phyloP scores from a whole-genome alignment of 2,329 filamentous ascomycete species.

The Metarhizium album region DNA sequence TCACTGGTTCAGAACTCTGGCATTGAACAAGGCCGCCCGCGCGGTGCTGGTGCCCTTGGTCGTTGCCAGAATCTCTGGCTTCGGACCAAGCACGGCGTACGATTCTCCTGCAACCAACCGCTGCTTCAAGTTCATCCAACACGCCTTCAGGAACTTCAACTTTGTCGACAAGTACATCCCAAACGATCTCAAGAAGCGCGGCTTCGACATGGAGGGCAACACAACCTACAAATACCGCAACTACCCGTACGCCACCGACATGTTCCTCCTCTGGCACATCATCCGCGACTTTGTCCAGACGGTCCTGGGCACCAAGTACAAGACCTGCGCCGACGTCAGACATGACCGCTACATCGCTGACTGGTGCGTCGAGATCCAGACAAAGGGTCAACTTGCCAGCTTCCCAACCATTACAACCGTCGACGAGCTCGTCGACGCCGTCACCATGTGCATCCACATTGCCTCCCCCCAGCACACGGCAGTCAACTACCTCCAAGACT shows the following conservation, averaged over 20 bases:
- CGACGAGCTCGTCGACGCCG: conserved; percentile 30
- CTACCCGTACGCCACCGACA: conserved; percentile 37
- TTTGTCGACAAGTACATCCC: conserved; percentile 34
- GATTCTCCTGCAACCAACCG: not conserved
- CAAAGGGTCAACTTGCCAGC: conserved; percentile 25
- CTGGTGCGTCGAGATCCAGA: conserved; percentile 31
- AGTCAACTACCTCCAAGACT: conserved; percentile 41
- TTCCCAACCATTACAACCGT: conserved; percentile 33
- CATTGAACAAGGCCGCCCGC: conserved; percentile 36
- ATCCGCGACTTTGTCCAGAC: conserved; percentile 29
- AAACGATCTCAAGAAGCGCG: conserved; percentile 30
- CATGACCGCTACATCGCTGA: conserved; percentile 18
- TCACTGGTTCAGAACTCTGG: conserved; percentile 39
- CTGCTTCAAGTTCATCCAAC: conserved; percentile 23
- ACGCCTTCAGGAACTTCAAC: conserved; percentile 33
- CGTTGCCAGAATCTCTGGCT: conserved; percentile 30
- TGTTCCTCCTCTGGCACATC: conserved; percentile 31
- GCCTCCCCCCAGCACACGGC: conserved; percentile 38
- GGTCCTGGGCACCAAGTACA: not conserved
- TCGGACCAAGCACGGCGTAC: conserved; percentile 25
- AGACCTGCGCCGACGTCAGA: not conserved
- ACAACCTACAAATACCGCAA: conserved; percentile 24
- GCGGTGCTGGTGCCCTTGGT: conserved; percentile 32
- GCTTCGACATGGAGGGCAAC: conserved; percentile 26
- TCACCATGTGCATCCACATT: conserved; percentile 43